Evolutionary conservation across 257 asterid species (phyloP), one percentile per base, ranked within the genome.

Genomic region (Plantago ovata): DNA sequence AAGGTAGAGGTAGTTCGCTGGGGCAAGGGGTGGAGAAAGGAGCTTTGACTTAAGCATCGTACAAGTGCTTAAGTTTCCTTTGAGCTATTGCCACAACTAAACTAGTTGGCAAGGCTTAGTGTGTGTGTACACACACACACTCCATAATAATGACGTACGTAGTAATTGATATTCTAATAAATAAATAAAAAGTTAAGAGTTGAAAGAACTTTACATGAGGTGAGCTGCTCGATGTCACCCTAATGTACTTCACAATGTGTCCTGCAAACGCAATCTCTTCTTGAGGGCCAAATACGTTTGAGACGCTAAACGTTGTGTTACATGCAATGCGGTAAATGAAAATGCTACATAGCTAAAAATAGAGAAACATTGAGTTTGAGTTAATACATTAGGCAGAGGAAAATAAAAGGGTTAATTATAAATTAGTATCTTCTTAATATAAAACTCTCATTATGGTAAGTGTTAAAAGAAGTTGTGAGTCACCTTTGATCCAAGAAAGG

Each of bases 401-500:
- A 48, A 18, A 18, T 16, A 19, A 7, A 9, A 48, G 1, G 18
- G 53, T 20, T n/a, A 56, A 38, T 18, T 19, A 32, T n/a, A 48
- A 48, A 48, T 48, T 75, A n/a, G n/a, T n/a, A n/a, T n/a, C n/a
- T n/a, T n/a, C n/a, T n/a, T n/a, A n/a, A n/a, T n/a, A n/a, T n/a
- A n/a, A n/a, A n/a, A n/a, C n/a, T n/a, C n/a, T n/a, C n/a, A n/a
- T n/a, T n/a, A n/a, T n/a, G n/a, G n/a, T n/a, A n/a, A n/a, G n/a
- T n/a, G n/a, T n/a, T n/a, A n/a, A n/a, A n/a, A n/a, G n/a, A n/a
- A n/a, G n/a, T n/a, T n/a, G n/a, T n/a, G n/a, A n/a, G n/a, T n/a
- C 36, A 92, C 96, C 94, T 86, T 92, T 43, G 94, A 15, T 19
- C 96, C 95, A 7, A 85, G 67, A 18, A 51, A 41, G 45, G 95